Percentiles rank a stretch among this genome's conserved stretches.
phyloP scores from a whole-genome alignment of 2,329 filamentous ascomycete genomes.

The Coleophoma eucalyptorum region DNA sequence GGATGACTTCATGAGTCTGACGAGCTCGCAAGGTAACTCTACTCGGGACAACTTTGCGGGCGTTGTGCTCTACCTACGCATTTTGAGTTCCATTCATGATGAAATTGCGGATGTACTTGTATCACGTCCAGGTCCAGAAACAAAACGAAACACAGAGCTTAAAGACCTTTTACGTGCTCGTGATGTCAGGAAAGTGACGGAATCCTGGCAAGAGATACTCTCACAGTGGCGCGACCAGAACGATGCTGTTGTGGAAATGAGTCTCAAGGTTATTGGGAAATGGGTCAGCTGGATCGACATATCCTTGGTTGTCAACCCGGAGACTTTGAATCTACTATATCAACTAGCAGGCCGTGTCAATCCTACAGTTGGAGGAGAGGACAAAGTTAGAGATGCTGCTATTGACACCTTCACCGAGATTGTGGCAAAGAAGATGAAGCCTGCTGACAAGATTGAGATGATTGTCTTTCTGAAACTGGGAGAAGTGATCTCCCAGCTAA shows the following conservation, averaged over 20 bases:
- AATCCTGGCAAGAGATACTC: slow-evolving; percentile 89
- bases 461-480: slow-evolving; percentile 86
- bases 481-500: slow-evolving; percentile 80
- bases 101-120: slow-evolving; percentile 94
- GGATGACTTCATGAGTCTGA: slow-evolving; percentile 81
- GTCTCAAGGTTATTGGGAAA: slow-evolving; percentile 85
- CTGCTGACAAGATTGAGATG: slow-evolving; percentile 88
- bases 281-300: slow-evolving; percentile 99
- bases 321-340: slow-evolving; percentile 80
- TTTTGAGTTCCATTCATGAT: slow-evolving; percentile 88
- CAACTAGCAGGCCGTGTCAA: slow-evolving; percentile 79
- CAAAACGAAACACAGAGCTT: slow-evolving; percentile 80
- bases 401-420: slow-evolving; percentile 96
- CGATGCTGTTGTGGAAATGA: slow-evolving; percentile 77
- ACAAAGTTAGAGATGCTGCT: slow-evolving; percentile 83
- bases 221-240: slow-evolving; percentile 64
- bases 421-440: slow-evolving; percentile 96
- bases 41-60: slow-evolving; percentile 67
- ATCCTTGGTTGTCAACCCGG: slow-evolving; percentile 83
- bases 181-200: slow-evolving; percentile 84
- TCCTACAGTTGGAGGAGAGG: slow-evolving; percentile 53
- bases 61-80: slow-evolving; percentile 82
- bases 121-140: slow-evolving; percentile 71
- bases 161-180: slow-evolving; percentile 86
- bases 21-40: slow-evolving; percentile 56